These are phyloP conservation scores for Aspergillus neotritici DNA, from an alignment of 2,329 filamentous ascomycete genomes.

Conservation along the genomic window DNA sequence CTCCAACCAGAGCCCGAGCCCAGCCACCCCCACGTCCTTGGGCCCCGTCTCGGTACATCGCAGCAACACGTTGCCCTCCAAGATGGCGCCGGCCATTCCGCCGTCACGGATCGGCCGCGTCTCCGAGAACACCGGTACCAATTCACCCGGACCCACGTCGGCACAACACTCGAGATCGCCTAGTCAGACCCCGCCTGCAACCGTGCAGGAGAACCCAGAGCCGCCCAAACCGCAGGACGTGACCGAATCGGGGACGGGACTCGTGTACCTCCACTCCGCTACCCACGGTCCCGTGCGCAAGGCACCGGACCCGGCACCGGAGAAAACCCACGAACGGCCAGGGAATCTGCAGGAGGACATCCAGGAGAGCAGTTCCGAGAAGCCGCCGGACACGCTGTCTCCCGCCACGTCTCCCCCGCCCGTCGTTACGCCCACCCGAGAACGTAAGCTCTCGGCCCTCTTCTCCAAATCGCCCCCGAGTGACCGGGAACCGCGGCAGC, in stretches of 20 bases:
- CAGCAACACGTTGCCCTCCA: slow-evolving; percentile 92
- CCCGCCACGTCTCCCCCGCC: slow-evolving; percentile 36
- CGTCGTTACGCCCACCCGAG: slow-evolving; percentile 54
- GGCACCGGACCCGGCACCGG: slow-evolving; percentile 35
- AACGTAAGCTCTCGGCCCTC: slow-evolving; percentile 63
- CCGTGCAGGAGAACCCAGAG: background rate
- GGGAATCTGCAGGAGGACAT: too few species aligned
- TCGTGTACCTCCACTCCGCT: slow-evolving; percentile 26
- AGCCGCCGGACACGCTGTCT: slow-evolving; percentile 41
- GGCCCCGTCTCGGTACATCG: slow-evolving; percentile 57
- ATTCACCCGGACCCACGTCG: slow-evolving; percentile 32
- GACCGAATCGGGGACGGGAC: slow-evolving; percentile 12
- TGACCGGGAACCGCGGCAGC: slow-evolving; percentile 59
- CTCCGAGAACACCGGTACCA: slow-evolving; percentile 47
- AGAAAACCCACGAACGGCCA: too few species aligned
- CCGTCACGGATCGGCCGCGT: slow-evolving; percentile 61
- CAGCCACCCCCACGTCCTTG: slow-evolving; percentile 54
- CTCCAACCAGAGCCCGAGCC: slow-evolving; percentile 66
- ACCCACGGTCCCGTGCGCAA: slow-evolving; percentile 30
- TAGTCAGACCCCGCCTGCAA: slow-evolving; percentile 17
- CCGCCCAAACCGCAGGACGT: slow-evolving; percentile 8
- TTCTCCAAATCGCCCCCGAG: slow-evolving; percentile 63
- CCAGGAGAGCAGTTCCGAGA: too few species aligned
- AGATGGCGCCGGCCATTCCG: slow-evolving; percentile 69
- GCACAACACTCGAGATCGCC: slow-evolving; percentile 26